Evolutionary conservation across 1,284 basidiomycete species (phyloP).

Genomic region (Puccinia polysora): DNA sequence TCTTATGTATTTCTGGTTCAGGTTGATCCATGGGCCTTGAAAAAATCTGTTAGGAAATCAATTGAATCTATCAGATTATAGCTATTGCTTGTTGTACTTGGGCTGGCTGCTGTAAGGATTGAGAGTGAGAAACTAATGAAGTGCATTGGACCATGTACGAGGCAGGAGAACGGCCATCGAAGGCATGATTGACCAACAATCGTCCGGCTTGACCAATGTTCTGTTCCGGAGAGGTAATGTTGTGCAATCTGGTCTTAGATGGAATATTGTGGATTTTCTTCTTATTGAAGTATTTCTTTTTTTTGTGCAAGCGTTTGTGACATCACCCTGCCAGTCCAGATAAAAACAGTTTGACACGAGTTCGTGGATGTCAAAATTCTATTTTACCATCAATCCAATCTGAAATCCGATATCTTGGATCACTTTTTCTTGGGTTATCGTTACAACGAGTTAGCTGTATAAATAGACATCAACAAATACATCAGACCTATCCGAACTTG

Average conservation of each 20-base stretch:
- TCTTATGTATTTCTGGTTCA: too few species aligned
- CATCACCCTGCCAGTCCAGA: background rate
- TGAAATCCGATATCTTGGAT: slow-evolving; percentile 26
- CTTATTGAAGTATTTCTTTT: background rate
- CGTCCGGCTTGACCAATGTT: too few species aligned
- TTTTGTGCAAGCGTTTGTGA: background rate
- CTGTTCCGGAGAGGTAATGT: too few species aligned
- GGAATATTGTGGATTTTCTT: too few species aligned
- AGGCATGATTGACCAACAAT: background rate
- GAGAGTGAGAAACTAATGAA: background rate
- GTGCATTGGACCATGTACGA: background rate
- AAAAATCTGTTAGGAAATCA: too few species aligned
- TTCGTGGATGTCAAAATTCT: background rate
- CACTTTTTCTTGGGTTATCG: slow-evolving; percentile 1
- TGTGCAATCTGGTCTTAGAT: too few species aligned
- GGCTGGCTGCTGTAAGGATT: background rate
- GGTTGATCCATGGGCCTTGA: too few species aligned
- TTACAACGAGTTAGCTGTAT: slow-evolving; percentile 19
- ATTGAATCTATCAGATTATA: background rate
- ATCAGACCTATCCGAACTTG: too few species aligned
- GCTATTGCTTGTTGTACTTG: background rate
- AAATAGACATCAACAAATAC: background rate
- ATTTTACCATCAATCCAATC: slow-evolving; percentile 30
- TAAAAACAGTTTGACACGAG: background rate
- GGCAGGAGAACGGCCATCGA: background rate